Conservation (phyloP, 2,329 filamentous ascomycete genomes). For the Microsporum canis region DNA sequence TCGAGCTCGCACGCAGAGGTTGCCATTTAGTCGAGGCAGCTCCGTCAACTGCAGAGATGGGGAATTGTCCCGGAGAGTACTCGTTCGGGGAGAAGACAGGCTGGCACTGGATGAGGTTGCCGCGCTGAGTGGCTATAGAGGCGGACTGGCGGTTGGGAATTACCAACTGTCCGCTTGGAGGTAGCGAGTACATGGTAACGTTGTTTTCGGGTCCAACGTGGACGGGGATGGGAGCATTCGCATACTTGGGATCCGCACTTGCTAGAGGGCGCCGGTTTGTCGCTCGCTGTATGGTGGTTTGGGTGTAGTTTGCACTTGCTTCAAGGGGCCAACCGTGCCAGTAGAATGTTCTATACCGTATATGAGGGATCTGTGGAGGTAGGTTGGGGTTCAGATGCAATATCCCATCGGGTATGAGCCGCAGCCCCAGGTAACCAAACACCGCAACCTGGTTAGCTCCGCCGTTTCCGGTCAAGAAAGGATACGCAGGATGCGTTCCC, state of each 20-base stretch:
- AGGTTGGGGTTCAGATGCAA: slow-evolving; percentile 52
- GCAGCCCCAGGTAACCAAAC: slow-evolving; percentile 56
- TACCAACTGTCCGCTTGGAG: slow-evolving; percentile 40
- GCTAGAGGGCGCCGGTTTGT: slow-evolving; percentile 34
- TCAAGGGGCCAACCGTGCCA: slow-evolving; percentile 55
- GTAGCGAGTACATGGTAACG: slow-evolving; percentile 36
- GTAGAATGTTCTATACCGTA: slow-evolving; percentile 54
- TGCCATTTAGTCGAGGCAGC: slow-evolving; percentile 58
- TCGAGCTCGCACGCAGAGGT: slow-evolving; percentile 40
- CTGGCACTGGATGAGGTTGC: slow-evolving; percentile 56
- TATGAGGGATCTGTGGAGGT: slow-evolving; percentile 51
- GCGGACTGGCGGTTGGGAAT: slow-evolving; percentile 50
- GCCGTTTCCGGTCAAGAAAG: slow-evolving; percentile 60
- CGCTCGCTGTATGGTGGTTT: slow-evolving; percentile 50
- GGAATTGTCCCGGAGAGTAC: slow-evolving; percentile 56
- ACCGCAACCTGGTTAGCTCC: slow-evolving; percentile 56
- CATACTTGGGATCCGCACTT: slow-evolving; percentile 46
- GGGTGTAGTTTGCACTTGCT: slow-evolving; percentile 50
- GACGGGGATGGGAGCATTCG: slow-evolving; percentile 46
- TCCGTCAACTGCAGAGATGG: slow-evolving; percentile 55
- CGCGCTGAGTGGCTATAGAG: slow-evolving; percentile 41
- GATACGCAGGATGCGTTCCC: slow-evolving; percentile 56
- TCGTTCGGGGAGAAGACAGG: slow-evolving; percentile 39
- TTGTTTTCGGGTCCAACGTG: slow-evolving; percentile 40
- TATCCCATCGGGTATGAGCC: slow-evolving; percentile 48